These are phyloP conservation scores for Cladosporium sp. DNA, from an alignment of 2,329 filamentous ascomycete species.

Conservation along the genomic window DNA sequence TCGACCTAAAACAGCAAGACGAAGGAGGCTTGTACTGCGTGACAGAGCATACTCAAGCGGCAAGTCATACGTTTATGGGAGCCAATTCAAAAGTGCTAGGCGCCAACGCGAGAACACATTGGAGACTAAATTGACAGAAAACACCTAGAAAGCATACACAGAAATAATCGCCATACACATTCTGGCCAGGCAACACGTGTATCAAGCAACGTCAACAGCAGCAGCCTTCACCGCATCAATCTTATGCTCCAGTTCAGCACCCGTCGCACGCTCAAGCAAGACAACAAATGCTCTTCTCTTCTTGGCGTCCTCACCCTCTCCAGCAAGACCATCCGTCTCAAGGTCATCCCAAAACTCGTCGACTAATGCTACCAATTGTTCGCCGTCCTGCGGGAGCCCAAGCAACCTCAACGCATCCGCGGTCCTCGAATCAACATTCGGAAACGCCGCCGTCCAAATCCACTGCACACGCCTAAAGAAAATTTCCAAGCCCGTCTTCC, in stretches of 20 bases:
- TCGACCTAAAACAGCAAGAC: too few species aligned
- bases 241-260: constrained; percentile 36
- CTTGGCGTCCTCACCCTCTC: constrained; percentile 30
- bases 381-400: constrained; percentile 33
- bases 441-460: constrained; percentile 35
- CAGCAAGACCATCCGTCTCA: constrained; percentile 25
- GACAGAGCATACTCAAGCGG: too few species aligned
- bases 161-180: too few species aligned
- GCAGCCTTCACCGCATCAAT: constrained; percentile 25
- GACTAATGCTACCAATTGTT: constrained; percentile 32
- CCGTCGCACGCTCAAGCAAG: constrained; percentile 35
- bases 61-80: too few species aligned
- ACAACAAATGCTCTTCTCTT: constrained; percentile 38
- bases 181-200: too few species aligned
- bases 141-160: too few species aligned
- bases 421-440: constrained; percentile 37
- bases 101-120: too few species aligned
- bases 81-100: too few species aligned
- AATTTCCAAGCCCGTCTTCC: constrained; percentile 38
- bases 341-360: constrained; percentile 34
- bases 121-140: too few species aligned
- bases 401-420: constrained; percentile 31
- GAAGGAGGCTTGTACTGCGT: too few species aligned
- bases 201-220: too few species aligned
- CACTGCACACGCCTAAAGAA: constrained; percentile 40